Percentiles rank a stretch among this genome's conserved stretches.
phyloP scores from a whole-genome alignment of 1,284 basidiomycete genomes.

The Cryptococcus sp. region DNA sequence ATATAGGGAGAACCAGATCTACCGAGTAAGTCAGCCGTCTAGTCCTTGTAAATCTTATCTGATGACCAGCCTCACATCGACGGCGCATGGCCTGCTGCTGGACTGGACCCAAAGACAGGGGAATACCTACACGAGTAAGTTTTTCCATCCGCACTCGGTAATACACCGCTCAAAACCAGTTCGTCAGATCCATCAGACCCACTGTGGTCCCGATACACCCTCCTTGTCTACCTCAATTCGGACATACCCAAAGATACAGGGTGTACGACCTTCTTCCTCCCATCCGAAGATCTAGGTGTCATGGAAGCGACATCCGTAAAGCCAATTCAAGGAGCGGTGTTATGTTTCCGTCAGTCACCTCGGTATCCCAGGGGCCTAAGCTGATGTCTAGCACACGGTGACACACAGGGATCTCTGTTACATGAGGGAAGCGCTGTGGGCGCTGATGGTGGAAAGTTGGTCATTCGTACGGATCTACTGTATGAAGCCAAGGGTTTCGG shows the following conservation, averaged over 20 bases:
- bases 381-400: conserved; percentile 39
- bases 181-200: conserved; percentile 43
- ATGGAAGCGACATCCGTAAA: conserved; percentile 54
- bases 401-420: conserved; percentile 45
- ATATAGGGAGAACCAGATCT: conserved; percentile 53
- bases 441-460: conserved; percentile 43
- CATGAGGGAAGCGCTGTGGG: conserved; percentile 49
- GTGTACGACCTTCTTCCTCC: conserved; percentile 57
- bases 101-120: conserved; percentile 49
- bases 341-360: conserved; percentile 54
- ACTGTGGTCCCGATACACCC: conserved; percentile 53
- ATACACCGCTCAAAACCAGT: conserved; percentile 8
- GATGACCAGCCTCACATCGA: conserved; percentile 51
- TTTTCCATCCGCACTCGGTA: conserved; percentile 12
- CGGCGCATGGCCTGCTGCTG: conserved; percentile 57
- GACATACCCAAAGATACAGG: conserved; percentile 50
- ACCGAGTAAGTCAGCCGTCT: conserved; percentile 42
- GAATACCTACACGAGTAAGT: conserved; percentile 57
- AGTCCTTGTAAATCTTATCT: conserved; percentile 1
- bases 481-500: conserved; percentile 49
- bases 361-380: not conserved
- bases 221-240: conserved; percentile 57
- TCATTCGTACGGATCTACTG: conserved; percentile 48
- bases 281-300: conserved; percentile 48
- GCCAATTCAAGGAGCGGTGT: conserved; percentile 53